Percentiles rank a stretch among this genome's conserved stretches.
Conservation (phyloP, 345 rosid species). For the Ceriops zippeliana region DNA sequence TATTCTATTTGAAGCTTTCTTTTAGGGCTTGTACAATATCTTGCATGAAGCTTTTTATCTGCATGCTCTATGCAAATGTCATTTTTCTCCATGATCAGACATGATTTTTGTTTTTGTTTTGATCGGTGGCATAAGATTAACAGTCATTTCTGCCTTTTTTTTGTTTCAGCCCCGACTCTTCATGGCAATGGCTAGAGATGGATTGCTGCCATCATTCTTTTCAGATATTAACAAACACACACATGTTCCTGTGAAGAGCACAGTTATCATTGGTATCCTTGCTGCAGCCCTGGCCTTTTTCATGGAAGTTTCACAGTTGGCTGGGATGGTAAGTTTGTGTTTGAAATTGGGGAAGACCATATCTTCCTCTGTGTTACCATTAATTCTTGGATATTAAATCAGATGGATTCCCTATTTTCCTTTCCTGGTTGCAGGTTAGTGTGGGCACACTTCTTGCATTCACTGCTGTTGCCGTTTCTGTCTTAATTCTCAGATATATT, state of each 20-base stretch:
- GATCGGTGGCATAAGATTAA: neutral
- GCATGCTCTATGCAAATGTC: neutral
- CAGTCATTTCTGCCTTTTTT: neutral
- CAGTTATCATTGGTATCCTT: conserved; percentile 60
- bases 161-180: conserved; percentile 56
- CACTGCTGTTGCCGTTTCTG: conserved; percentile 59
- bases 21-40: too few relatives aligned
- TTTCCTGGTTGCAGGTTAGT: conserved; percentile 49
- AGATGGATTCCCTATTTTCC: neutral
- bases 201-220: conserved; percentile 75
- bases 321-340: conserved; percentile 48
- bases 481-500: conserved; percentile 59
- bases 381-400: neutral
- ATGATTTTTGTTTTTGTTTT: neutral
- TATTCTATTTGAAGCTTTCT: neutral
- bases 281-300: conserved; percentile 53
- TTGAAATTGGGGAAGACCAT: neutral
- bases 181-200: conserved; percentile 97
- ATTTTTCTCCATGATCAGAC: neutral
- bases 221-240: conserved; percentile 57
- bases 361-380: neutral
- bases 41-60: too few relatives aligned
- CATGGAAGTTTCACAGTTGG: conserved; percentile 67
- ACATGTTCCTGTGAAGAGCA: conserved; percentile 82
- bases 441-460: conserved; percentile 71